phyloP scores from a whole-genome alignment of 1,139 yeast genomes.

The Blastobotrys apis region DNA sequence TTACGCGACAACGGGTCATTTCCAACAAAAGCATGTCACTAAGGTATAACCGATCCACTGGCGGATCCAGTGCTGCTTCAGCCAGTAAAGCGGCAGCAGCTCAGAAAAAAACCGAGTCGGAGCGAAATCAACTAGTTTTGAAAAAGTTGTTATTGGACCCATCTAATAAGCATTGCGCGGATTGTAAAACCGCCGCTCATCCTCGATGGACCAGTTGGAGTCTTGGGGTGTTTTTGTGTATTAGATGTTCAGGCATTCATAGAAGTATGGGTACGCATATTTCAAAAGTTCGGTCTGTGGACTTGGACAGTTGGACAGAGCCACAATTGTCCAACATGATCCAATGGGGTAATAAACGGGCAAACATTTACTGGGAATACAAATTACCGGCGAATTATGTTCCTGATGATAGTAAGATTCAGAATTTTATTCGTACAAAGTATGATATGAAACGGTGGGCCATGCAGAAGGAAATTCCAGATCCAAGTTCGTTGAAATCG shows the following conservation, averaged over 20 bases:
- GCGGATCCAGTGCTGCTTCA: background rate
- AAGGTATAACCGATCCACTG: background rate
- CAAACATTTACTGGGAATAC: constrained; percentile 77
- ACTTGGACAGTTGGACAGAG: constrained; percentile 94
- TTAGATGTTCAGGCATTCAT: constrained; percentile 90
- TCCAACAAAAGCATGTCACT: background rate
- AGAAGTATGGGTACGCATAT: constrained; percentile 89
- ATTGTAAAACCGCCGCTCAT: constrained; percentile 82
- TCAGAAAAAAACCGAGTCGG: constrained; percentile 28
- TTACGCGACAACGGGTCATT: background rate
- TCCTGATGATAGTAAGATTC: constrained; percentile 84
- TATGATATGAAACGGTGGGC: constrained; percentile 90
- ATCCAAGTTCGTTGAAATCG: constrained; percentile 45
- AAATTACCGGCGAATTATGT: constrained; percentile 64
- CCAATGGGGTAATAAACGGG: constrained; percentile 78
- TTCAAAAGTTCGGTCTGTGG: constrained; percentile 57
- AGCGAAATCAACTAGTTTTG: constrained; percentile 53
- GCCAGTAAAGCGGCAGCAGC: constrained; percentile 6
- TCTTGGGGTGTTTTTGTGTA: constrained; percentile 87
- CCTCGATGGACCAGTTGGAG: constrained; percentile 99
- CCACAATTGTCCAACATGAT: constrained; percentile 82
- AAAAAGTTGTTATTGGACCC: constrained; percentile 70
- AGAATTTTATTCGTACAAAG: constrained; percentile 84
- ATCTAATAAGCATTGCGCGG: constrained; percentile 78
- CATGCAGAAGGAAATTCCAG: constrained; percentile 48